Evolutionary conservation across 208 protist species (phyloP), one percentile per base, ranked within the genome.

Genomic region (Spongospora subterranea): DNA sequence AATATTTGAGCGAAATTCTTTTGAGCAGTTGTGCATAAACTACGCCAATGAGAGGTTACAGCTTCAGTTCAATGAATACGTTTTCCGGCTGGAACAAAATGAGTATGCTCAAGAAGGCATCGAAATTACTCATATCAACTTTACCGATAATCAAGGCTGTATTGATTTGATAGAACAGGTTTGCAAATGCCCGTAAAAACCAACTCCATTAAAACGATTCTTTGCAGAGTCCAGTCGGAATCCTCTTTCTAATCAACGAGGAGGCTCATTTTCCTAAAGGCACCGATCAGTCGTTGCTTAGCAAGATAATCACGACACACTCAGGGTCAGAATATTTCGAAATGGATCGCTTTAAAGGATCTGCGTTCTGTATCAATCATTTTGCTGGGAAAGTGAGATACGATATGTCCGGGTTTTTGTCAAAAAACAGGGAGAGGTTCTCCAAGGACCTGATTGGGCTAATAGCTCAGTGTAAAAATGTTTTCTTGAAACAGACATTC

Each of bases 11-110:
- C 45, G 32, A 24, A 92, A 92, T 53, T 92, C 88, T 6, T 92
- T 92, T n/a, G 90, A 92, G 35, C 90, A 92, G 90, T 20, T 92
- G 1, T 92, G 90, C 41, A 92, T 92, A 13, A 92, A 92, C 32
- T 92, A 90, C 41, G 46, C 89, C 24, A 92, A 92, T 53, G 90
- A 92, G 46, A 11, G 50, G 1, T 46, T 92, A 89, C 90, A 92
- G 32, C 88, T 45, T 6, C 88, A 92, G 38, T 92, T 92, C 88
- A 92, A 92, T 32, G 46, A 92, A 29, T 45, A 92, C 20, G 77
- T 92, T 20, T 88, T 92, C 24, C 45, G 53, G 39, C 13, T 90
- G 38, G 91, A 92, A 32, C 90, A 92, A 40, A 6, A n/a, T 13
- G 45, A 90, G 39, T 92, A 92, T 60, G 38, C 32, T 35, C 41